A percentile compares a stretch with the other conserved stretches of the same genome.
phyloP scores from a whole-genome alignment of 495 filamentous ascomycete genomes.

The Aspergillus steynii region DNA sequence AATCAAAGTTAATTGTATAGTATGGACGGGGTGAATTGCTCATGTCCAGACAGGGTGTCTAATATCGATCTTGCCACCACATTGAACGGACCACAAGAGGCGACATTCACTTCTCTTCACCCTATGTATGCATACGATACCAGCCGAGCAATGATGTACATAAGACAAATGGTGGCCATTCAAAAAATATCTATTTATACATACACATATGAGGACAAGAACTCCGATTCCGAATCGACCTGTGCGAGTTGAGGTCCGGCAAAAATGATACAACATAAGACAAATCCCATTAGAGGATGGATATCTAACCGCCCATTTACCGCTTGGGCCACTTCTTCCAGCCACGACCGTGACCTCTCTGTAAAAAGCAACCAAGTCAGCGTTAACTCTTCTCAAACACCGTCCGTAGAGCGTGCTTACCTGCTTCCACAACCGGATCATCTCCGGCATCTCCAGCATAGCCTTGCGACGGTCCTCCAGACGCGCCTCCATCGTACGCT shows the following conservation, averaged over 20 bases:
- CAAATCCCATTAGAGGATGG: constrained; percentile 23
- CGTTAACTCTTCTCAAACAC: not conserved
- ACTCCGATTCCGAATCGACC: constrained; percentile 33
- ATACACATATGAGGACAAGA: constrained; percentile 19
- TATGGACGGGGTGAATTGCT: no score
- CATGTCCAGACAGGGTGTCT: no score
- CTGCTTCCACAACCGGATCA: constrained; percentile 92
- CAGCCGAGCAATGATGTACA: not conserved
- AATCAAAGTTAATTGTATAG: no score
- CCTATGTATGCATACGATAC: no score
- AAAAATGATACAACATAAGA: constrained; percentile 27
- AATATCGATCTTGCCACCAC: no score
- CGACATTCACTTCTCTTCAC: not conserved
- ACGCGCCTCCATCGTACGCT: constrained; percentile 78
- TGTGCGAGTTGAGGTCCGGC: constrained; percentile 14
- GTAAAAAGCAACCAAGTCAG: constrained; percentile 13
- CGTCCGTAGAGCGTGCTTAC: constrained; percentile 44
- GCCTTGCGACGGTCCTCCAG: constrained; percentile 87
- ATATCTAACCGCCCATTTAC: constrained; percentile 30
- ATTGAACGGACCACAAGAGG: no score
- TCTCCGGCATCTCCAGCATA: constrained; percentile 89
- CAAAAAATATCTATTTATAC: constrained; percentile 16
- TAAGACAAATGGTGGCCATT: constrained; percentile 1
- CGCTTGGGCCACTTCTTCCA: constrained; percentile 88
- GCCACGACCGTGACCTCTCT: constrained; percentile 82